Conservation (phyloP, 352 stramenopile species). For the Phytophthora pini region DNA sequence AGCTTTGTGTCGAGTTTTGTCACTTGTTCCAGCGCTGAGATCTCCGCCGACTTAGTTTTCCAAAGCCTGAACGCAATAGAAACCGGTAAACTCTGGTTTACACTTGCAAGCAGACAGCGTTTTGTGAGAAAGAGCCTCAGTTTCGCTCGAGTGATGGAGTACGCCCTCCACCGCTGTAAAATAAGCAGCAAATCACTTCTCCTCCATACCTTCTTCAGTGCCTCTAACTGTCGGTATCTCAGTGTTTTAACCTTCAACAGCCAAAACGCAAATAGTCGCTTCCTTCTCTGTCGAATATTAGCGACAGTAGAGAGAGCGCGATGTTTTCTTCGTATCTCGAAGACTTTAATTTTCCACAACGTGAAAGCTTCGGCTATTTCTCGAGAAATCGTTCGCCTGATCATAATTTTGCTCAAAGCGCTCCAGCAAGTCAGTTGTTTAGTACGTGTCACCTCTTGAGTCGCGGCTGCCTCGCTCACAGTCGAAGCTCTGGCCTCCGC, state of each 20-base stretch:
- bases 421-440: constrained; percentile 8
- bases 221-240: constrained; percentile 12
- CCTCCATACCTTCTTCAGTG: constrained; percentile 19
- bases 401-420: constrained; percentile 21
- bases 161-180: constrained; percentile 23
- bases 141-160: constrained; percentile 21
- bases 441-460: constrained; percentile 3
- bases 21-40: constrained; percentile 22
- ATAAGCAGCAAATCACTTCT: constrained; percentile 7
- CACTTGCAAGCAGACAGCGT: constrained; percentile 22
- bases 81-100: constrained; percentile 5
- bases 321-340: constrained; percentile 3
- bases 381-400: constrained; percentile 26
- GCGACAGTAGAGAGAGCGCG: constrained; percentile 17
- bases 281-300: constrained; percentile 24
- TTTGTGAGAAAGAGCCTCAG: constrained; percentile 28
- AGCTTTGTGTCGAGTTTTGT: constrained; percentile 18
- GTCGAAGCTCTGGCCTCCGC: constrained; percentile 13
- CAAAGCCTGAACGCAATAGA: constrained; percentile 33
- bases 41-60: constrained; percentile 18
- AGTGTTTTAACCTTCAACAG: constrained; percentile 38
- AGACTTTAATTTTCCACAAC: constrained; percentile 30
- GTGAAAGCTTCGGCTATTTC: constrained; percentile 23
- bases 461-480: constrained; percentile 2
- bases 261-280: constrained; percentile 26